Percentiles rank a stretch among this genome's conserved stretches.
These are phyloP conservation scores for Agaricus sinodeliciosus DNA, from an alignment of 768 basidiomycete genomes.

Conservation along the genomic window DNA sequence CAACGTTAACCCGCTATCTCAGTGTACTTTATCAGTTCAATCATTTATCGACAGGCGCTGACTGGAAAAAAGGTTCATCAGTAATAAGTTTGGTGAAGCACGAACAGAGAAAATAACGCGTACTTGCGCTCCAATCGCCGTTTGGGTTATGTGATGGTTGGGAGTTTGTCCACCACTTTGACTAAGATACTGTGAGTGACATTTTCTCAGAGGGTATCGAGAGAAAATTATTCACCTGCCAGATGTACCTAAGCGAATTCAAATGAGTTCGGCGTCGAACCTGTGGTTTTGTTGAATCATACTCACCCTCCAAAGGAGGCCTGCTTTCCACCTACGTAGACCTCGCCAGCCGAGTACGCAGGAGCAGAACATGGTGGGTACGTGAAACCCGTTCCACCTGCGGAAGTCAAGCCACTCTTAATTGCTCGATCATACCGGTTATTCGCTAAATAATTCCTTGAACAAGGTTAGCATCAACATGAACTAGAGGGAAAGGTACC, in stretches of 20 bases:
- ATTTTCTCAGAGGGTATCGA: neutral
- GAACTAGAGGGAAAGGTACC: slow-evolving; percentile 31
- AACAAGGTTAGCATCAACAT: slow-evolving; percentile 10
- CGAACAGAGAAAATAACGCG: slow-evolving; percentile 15
- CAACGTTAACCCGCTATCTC: no score
- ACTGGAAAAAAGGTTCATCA: slow-evolving; percentile 26
- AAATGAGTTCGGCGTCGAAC: neutral
- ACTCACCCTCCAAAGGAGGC: slow-evolving; percentile 53
- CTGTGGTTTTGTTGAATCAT: neutral
- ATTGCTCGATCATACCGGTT: slow-evolving; percentile 52
- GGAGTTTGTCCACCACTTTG: slow-evolving; percentile 51
- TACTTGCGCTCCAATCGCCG: slow-evolving; percentile 63
- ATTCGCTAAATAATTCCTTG: slow-evolving; percentile 33
- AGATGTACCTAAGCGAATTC: slow-evolving; percentile 43
- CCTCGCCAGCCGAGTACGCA: slow-evolving; percentile 40
- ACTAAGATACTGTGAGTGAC: slow-evolving; percentile 26
- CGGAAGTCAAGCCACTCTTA: slow-evolving; percentile 50
- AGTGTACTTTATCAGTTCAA: no score
- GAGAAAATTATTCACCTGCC: slow-evolving; percentile 37
- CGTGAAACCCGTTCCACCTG: slow-evolving; percentile 65
- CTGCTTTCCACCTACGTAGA: slow-evolving; percentile 43
- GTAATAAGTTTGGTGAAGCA: neutral
- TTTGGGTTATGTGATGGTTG: slow-evolving; percentile 41
- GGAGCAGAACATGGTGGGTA: slow-evolving; percentile 56
- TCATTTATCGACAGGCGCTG: slow-evolving; percentile 35